phyloP scores from a whole-genome alignment of 2,329 filamentous ascomycete species.

The Ophiostoma fasciatum region DNA sequence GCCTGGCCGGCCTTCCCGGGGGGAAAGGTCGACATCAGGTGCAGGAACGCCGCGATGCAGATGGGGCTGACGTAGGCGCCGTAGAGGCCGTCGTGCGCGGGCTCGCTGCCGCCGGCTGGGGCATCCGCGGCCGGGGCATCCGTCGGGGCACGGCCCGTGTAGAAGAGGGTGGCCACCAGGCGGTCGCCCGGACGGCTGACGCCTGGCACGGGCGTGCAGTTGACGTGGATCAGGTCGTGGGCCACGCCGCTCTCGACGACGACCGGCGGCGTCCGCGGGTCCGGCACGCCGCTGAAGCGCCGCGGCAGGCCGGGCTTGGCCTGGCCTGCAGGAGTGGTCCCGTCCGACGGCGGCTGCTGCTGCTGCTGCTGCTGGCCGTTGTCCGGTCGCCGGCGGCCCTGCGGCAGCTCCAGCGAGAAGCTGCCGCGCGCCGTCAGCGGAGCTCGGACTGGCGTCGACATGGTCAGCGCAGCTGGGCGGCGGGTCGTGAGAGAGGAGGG shows the following conservation, averaged over 20 bases:
- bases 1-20: constrained; percentile 28
- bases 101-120: constrained; percentile 9
- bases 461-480: too few species aligned
- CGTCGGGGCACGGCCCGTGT: constrained; percentile 41
- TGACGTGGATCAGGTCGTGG: constrained; percentile 47
- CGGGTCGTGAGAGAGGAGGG: too few species aligned
- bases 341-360: constrained; percentile 23
- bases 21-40: constrained; percentile 49
- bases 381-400: constrained; percentile 41
- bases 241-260: constrained; percentile 48
- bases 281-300: constrained; percentile 46
- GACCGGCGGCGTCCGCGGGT: constrained; percentile 40
- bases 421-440: constrained; percentile 1
- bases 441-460: constrained; percentile 3
- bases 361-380: background rate
- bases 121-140: constrained; percentile 30
- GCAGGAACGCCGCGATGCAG: constrained; percentile 50
- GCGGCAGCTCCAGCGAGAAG: constrained; percentile 36
- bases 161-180: constrained; percentile 49
- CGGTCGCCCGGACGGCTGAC: constrained; percentile 26
- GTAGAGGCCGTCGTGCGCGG: constrained; percentile 47
- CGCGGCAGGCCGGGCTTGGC: constrained; percentile 24
- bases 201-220: constrained; percentile 41
- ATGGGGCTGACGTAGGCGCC: constrained; percentile 50
- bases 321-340: too few species aligned